phyloP scores from a whole-genome alignment of 306 rosid genomes.

The Corylus heterophylla region DNA sequence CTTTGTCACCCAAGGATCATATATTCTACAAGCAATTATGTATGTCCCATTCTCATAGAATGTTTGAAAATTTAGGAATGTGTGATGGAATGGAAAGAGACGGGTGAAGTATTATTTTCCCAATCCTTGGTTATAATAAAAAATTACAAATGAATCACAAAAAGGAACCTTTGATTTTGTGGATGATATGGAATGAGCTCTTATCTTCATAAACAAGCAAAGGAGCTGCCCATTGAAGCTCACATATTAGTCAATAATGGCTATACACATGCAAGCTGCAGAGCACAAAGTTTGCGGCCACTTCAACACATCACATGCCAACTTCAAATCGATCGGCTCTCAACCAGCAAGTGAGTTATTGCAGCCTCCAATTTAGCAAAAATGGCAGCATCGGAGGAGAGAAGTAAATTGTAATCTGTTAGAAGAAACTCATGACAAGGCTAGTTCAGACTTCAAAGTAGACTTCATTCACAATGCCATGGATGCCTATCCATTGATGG shows the following conservation, averaged over 20 bases:
- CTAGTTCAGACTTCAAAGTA: neutral
- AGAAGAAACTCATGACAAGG: neutral
- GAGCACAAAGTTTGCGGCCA: neutral
- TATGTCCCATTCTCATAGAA: neutral
- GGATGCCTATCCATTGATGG: slow-evolving; percentile 15
- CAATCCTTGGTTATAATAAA: neutral
- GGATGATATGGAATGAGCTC: neutral
- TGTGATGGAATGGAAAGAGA: neutral
- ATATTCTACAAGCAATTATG: neutral
- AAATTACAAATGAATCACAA: neutral
- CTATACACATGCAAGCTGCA: neutral
- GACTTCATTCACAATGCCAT: slow-evolving; percentile 2
- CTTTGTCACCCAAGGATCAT: neutral
- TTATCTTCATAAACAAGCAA: neutral
- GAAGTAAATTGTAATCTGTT: neutral
- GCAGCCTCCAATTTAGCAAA: neutral
- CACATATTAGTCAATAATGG: neutral
- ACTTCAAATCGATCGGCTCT: neutral
- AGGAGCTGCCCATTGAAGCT: neutral
- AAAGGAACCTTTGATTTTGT: neutral
- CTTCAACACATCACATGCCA: neutral
- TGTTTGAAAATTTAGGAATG: neutral
- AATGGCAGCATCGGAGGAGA: neutral
- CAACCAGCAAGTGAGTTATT: neutral
- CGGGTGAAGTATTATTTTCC: neutral